phyloP scores from a whole-genome alignment of 2,329 filamentous ascomycete genomes.

The Mariannaea elegans region DNA sequence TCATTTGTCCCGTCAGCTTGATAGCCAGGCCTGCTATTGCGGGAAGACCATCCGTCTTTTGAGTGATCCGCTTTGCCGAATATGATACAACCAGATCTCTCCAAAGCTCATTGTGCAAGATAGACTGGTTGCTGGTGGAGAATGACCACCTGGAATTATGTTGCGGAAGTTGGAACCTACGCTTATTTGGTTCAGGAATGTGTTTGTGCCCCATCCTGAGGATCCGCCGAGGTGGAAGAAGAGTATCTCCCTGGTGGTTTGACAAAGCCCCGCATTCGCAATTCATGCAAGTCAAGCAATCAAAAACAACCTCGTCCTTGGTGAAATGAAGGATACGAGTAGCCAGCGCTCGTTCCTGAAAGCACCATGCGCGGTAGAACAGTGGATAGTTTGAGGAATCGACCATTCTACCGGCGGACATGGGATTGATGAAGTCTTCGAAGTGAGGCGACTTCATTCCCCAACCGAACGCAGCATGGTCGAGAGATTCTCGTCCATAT shows the following conservation, averaged over 20 bases:
- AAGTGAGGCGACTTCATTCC: not conserved
- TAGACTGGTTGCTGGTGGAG: slow-evolving; percentile 12
- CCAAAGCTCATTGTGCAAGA: slow-evolving; percentile 33
- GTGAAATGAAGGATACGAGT: slow-evolving; percentile 42
- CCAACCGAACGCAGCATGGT: slow-evolving; percentile 30
- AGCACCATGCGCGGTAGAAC: slow-evolving; percentile 40
- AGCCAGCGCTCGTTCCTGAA: slow-evolving; percentile 42
- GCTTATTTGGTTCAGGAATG: not conserved
- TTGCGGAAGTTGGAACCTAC: not conserved
- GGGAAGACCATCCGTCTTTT: slow-evolving; percentile 33
- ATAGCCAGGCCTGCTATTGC: slow-evolving; percentile 37
- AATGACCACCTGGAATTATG: not conserved
- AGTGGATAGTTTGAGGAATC: slow-evolving; percentile 26
- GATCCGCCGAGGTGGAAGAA: slow-evolving; percentile 29
- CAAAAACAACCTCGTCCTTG: slow-evolving; percentile 36
- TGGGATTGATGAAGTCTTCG: not conserved
- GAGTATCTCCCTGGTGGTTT: slow-evolving; percentile 23
- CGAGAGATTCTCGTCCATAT: slow-evolving; percentile 20
- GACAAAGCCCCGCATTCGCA: slow-evolving; percentile 39
- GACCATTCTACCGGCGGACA: not conserved
- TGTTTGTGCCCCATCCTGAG: slow-evolving; percentile 35
- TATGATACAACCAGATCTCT: slow-evolving; percentile 37
- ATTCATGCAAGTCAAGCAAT: slow-evolving; percentile 32
- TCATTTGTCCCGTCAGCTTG: slow-evolving; percentile 24
- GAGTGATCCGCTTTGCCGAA: slow-evolving; percentile 33